Base-by-base conservation (phyloP, 1,139 yeast species). In the Scheffersomyces insectosa region DNA sequence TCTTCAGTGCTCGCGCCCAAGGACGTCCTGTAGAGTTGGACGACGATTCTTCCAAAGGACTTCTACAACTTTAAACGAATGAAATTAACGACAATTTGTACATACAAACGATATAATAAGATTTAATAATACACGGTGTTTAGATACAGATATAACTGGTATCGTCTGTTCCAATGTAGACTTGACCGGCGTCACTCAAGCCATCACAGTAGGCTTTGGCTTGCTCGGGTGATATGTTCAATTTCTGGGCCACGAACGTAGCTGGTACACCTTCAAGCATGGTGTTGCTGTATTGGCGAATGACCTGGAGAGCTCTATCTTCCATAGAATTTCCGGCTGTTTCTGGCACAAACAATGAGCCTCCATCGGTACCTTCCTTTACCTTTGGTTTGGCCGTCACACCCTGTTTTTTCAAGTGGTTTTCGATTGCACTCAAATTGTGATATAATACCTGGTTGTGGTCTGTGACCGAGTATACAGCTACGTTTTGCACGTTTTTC, bases 391-490 rank as follows among this genome's bases (percentile, higher is more conserved):
- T 35, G 8, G 43, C 46, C 11, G 52, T 45, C 28, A 64, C 60
- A 5, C 77, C 80, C 48, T 76, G 80, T n/a, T 79, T 74, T 44
- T 73, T 76, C 46, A 79, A 62, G 56, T 85, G 91, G 43, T 78
- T 74, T 46, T 79, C 73, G 40, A 88, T 80, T 5, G 93, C 93
- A 49, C 83, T 81, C 44, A 91, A 68, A 54, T 82, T 81, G 62
- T 91, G 97, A 55, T 88, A 85, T 30, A 86, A 60, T 15, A 90
- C 82, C 57, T 86, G 87, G 60, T 89, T 88, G 60, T 79, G 85
- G 57, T 88, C 91, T 7, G 72, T 73, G 11, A 90, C 69, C 41
- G 75, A 78, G 29, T 76, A 75, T 41, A 89, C 77, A 4, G 79
- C 75, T 10, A 87, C 80, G 46, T 83, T 81, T 55, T 83, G 89